Percentiles rank a stretch among this genome's conserved stretches.
These are phyloP conservation scores for Cantharellus anzutake DNA, from an alignment of 768 basidiomycete genomes.

Conservation along the genomic window DNA sequence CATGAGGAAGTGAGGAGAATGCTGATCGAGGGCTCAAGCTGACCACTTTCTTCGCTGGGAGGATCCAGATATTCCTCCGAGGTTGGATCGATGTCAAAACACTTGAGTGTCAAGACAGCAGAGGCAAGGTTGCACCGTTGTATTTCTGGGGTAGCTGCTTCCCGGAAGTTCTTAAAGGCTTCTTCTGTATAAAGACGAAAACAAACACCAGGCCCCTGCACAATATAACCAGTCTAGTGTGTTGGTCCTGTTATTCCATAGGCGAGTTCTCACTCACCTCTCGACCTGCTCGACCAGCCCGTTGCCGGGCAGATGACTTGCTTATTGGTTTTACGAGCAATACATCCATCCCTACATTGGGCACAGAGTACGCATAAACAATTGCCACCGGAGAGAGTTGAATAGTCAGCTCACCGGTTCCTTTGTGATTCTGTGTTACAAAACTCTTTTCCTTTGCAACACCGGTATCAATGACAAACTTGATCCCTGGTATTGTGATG, in stretches of 20 bases:
- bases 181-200: conserved; percentile 85
- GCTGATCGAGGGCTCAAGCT: conserved; percentile 24
- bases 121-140: conserved; percentile 69
- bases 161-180: conserved; percentile 44
- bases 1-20: conserved; percentile 24
- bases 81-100: conserved; percentile 62
- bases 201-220: conserved; percentile 61
- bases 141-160: conserved; percentile 74
- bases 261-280: conserved; percentile 30
- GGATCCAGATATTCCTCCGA: conserved; percentile 77
- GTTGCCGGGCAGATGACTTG: conserved; percentile 65
- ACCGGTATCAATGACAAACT: conserved; percentile 90
- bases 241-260: neutral
- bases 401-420: conserved; percentile 13
- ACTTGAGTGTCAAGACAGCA: conserved; percentile 71
- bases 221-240: neutral
- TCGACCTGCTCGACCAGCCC: conserved; percentile 92
- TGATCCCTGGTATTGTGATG: conserved; percentile 91
- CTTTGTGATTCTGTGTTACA: conserved; percentile 45
- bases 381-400: neutral
- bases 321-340: conserved; percentile 67
- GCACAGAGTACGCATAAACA: neutral
- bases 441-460: conserved; percentile 91
- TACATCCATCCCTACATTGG: conserved; percentile 59
- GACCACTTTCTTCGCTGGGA: conserved; percentile 58